Evolutionary conservation across 176 grass and related monocot genomes (phyloP), one percentile per base, ranked within the genome.

Genomic region (Eleusine coracana): DNA sequence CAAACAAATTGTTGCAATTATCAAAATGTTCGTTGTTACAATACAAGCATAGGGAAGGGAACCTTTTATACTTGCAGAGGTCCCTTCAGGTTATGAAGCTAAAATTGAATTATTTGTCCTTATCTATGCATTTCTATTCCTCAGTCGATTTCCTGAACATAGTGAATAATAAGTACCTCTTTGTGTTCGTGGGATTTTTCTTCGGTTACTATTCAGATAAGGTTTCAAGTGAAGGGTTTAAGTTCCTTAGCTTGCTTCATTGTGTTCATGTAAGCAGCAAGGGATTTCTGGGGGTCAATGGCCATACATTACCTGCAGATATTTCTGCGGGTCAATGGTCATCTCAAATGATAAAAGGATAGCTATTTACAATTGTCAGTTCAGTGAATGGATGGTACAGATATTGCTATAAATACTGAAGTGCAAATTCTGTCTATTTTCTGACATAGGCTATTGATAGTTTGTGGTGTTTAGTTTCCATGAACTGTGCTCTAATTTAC

Each of bases 401-500:
- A 46, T 56, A 67, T 56, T 83, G 10, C 21, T 41, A 16, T 42
- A 62, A 49, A 28, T 4, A 51, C n/a, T 23, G 36, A 23, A 65
- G 60, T 74, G 23, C 66, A 39, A 12, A 25, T 77, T 34, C 21
- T 71, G 5, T 28, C 20, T n/a, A 31, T 20, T 12, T 82, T 76
- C 11, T 37, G 28, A 63, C 7, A 50, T 70, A 72, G 9, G 46
- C 9, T 48, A 41, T 49, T 61, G 10, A 67, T 42, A 7, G 31
- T 15, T 64, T 75, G 34, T 23, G 38, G 34, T 70, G 16, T 42
- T 2, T 59, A 0, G 56, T 66, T n/a, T 46, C 2, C 8, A 17
- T 52, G n/a, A 55, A 13, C 21, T 13, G 3, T 83, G 17, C 12
- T 46, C 65, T 62, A 48, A 79, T 74, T 50, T 86, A 10, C 29